Percentiles rank a stretch among this genome's conserved stretches.
Conservation (phyloP, 2,329 filamentous ascomycete species). For the Ustulina deusta region DNA sequence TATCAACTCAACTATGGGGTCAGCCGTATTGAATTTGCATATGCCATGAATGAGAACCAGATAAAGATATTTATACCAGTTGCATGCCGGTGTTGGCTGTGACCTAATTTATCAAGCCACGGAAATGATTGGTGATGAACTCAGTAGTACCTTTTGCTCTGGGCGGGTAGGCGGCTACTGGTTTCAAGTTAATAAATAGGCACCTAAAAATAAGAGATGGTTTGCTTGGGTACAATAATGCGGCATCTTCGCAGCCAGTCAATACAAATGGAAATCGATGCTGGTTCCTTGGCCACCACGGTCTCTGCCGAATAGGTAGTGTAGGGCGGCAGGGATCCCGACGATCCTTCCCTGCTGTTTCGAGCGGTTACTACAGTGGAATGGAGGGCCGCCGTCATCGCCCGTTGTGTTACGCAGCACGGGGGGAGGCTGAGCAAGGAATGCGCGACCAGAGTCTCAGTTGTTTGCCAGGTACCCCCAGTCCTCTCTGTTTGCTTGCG, state of each 20-base stretch:
- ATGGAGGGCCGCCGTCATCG: constrained; percentile 33
- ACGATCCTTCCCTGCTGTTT: constrained; percentile 7
- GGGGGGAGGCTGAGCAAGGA: constrained; percentile 15
- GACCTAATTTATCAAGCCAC: neutral
- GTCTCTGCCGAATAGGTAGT: constrained; percentile 18
- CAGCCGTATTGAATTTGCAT: constrained; percentile 32
- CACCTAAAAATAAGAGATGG: neutral
- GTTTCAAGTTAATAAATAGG: constrained; percentile 7
- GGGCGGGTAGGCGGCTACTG: neutral
- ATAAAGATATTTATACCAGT: constrained; percentile 15
- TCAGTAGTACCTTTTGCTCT: neutral
- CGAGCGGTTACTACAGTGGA: constrained; percentile 17
- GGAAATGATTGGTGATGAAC: neutral
- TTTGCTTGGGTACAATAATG: constrained; percentile 1
- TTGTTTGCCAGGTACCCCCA: neutral
- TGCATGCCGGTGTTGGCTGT: constrained; percentile 10
- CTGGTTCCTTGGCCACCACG: neutral
- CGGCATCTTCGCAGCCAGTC: constrained; percentile 16
- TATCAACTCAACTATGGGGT: constrained; percentile 25
- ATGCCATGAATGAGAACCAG: constrained; percentile 32
- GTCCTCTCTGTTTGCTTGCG: constrained; percentile 9
- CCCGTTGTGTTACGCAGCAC: neutral
- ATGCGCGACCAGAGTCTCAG: neutral
- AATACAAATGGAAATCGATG: neutral
- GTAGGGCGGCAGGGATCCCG: constrained; percentile 18